Evolutionary conservation across 495 filamentous ascomycete species (phyloP), one percentile per base, ranked within the genome.

Genomic region (Neurospora sp.): DNA sequence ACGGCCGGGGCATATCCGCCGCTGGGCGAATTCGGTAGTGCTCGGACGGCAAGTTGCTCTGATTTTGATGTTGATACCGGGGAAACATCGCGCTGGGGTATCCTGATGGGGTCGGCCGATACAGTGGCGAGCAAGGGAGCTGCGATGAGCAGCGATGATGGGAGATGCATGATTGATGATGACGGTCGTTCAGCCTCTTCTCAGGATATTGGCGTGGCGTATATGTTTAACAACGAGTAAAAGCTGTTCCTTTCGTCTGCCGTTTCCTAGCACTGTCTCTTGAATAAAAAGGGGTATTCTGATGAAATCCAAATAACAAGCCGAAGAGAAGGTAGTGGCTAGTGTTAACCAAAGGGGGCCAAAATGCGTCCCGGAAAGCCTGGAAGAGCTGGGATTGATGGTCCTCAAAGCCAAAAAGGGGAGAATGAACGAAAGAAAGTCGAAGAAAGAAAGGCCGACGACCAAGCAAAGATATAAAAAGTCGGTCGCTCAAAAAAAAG

Each of bases 1-100:
- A 69, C 72, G 20, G 81, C 80, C 10, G 89, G 89, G 5, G 87
- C 84, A 77, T 91, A 91, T 20, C 81, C 80, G 39, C 86, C 86
- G 14, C 79, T 84, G 5, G 89, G 88, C 18, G 84, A 83, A 75
- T 90, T 80, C n/a, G 89, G 86, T 41, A 82, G 70, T 20, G 84
- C 86, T 0, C 87, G 85, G 42, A 53, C 20, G 20, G 69, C 70
- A 31, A 61, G 12, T 35, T 61, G 10, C 53, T 31, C 6, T 35
- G 53, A 35, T 27, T 22, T 53, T 22, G n/a, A 9, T 53, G 41
- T 47, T 47, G 44, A 47, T 22, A 61, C 53, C 12, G 35, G 6
- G 1, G 53, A 61, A 12, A 61, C 27, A 61, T 61, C 53, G 27
- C 22, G 70, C 8, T 37, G 44, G 5, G 65, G 38, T 45, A 71